Conservation (phyloP, 768 basidiomycete species). For the Tylopilus sp. region DNA sequence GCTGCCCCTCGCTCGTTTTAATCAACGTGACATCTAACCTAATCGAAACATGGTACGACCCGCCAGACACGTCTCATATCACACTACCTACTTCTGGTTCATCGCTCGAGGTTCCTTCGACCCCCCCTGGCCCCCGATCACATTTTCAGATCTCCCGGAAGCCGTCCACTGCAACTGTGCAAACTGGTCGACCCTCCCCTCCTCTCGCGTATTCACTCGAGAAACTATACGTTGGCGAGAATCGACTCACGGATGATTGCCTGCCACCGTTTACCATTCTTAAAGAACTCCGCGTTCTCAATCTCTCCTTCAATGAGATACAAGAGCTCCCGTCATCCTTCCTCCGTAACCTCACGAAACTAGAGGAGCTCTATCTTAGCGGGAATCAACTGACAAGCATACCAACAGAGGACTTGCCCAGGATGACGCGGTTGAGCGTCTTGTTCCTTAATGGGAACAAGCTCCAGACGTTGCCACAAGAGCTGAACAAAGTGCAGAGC, state of each 20-base stretch:
- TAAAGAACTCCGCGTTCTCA: slow-evolving; percentile 75
- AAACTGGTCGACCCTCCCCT: slow-evolving; percentile 36
- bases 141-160: slow-evolving; percentile 26
- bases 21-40: slow-evolving; percentile 92
- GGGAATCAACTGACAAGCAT: slow-evolving; percentile 92
- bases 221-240: slow-evolving; percentile 86
- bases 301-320: slow-evolving; percentile 93
- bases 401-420: slow-evolving; percentile 84
- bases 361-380: slow-evolving; percentile 89
- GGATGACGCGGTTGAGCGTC: slow-evolving; percentile 61
- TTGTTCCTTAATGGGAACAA: slow-evolving; percentile 93
- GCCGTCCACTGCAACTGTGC: slow-evolving; percentile 34
- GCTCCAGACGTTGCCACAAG: slow-evolving; percentile 87
- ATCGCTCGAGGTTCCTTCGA: slow-evolving; percentile 19
- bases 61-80: slow-evolving; percentile 39
- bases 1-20: slow-evolving; percentile 63
- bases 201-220: slow-evolving; percentile 71
- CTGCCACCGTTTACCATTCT: slow-evolving; percentile 73
- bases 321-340: slow-evolving; percentile 81
- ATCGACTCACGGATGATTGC: slow-evolving; percentile 75
- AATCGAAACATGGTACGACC: slow-evolving; percentile 67
- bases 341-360: slow-evolving; percentile 60
- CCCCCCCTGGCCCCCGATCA: slow-evolving; percentile 13
- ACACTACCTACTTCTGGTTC: slow-evolving; percentile 20
- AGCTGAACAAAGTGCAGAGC: slow-evolving; percentile 77